These are phyloP conservation scores for Cnidoscolus chayamansa DNA, from an alignment of 441 rosid species.

Conservation along the genomic window DNA sequence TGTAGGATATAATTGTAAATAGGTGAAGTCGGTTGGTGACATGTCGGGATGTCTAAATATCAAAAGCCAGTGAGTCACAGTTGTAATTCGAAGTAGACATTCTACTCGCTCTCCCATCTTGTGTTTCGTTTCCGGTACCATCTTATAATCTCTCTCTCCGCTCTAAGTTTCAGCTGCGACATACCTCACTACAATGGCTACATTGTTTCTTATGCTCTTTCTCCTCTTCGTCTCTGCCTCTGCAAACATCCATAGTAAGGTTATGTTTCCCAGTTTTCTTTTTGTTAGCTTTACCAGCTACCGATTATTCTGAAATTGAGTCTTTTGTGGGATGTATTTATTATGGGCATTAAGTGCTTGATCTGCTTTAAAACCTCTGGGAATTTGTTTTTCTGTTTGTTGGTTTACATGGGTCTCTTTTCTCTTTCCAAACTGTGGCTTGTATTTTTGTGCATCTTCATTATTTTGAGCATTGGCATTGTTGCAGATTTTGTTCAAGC, in stretches of 20 bases:
- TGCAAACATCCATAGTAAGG: constrained; percentile 44
- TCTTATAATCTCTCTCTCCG: neutral
- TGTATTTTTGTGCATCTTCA: neutral
- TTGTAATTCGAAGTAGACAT: constrained; percentile 28
- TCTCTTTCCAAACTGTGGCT: neutral
- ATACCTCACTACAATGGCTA: constrained; percentile 17
- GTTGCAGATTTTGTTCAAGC: neutral
- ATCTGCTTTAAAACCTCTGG: constrained; percentile 6
- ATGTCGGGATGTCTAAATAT: constrained; percentile 23
- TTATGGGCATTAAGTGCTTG: constrained; percentile 11
- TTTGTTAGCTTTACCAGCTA: neutral
- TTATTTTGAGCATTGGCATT: neutral
- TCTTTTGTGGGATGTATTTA: neutral
- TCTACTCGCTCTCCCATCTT: constrained; percentile 14
- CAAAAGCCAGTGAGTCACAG: neutral
- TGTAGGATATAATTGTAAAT: neutral
- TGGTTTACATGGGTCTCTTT: neutral
- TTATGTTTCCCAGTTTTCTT: neutral
- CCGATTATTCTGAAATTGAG: neutral
- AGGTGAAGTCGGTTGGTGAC: neutral
- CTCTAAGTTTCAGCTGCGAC: neutral
- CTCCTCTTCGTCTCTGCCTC: constrained; percentile 36
- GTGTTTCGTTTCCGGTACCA: constrained; percentile 17
- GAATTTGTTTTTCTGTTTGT: neutral
- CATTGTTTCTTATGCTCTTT: constrained; percentile 27